Evolutionary conservation across 1,284 basidiomycete species (phyloP), one percentile per base, ranked within the genome.

Genomic region (Ustilago esculenta): DNA sequence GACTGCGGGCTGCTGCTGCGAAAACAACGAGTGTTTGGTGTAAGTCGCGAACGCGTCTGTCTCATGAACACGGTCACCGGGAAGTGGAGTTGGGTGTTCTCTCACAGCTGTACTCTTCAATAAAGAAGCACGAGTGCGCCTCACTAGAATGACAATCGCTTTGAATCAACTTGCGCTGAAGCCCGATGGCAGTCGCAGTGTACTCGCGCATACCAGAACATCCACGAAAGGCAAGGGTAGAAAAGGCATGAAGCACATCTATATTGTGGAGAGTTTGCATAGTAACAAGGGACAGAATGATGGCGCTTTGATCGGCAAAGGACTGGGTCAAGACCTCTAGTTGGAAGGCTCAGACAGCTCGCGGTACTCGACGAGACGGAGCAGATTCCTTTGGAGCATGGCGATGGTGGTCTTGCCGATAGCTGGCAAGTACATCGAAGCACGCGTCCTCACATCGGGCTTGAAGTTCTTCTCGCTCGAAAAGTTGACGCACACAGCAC

Each of bases 401-500:
- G 94, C 86, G 71, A 97, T 96, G 1, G 95, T 98, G 64, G 95
- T 92, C 84, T 96, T 96, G 35, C 95, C 95, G 24, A 98, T 92
- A 4, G 92, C 90, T 14, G 94, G 94, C 21, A 75, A 43, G 50
- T 72, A 73, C 36, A 63, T 68, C 14, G 67, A 43, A 1, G 75
- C 73, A 85, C 93, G 92, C 43, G 94, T 92, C 68, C 92, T 87
- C 17, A 98, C 90, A 80, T 96, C 90, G 63, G 88, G 88, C 81
- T 96, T 92, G 80, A 98, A 98, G 83, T 98, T 98, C 85, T 95
- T 98, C 79, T 96, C 94, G 4, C 91, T 90, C 23, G 92, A 90
- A 42, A 98, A 92, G 80, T 98, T 98, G 63, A 98, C 84, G 75
- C 92, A 94, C 1, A 95, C 85, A 70, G 93, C 94, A 3, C 94